Percentiles rank a stretch among this genome's conserved stretches.
phyloP scores from a whole-genome alignment of 73 alveolate genomes.

The Paramecium caudatum region DNA sequence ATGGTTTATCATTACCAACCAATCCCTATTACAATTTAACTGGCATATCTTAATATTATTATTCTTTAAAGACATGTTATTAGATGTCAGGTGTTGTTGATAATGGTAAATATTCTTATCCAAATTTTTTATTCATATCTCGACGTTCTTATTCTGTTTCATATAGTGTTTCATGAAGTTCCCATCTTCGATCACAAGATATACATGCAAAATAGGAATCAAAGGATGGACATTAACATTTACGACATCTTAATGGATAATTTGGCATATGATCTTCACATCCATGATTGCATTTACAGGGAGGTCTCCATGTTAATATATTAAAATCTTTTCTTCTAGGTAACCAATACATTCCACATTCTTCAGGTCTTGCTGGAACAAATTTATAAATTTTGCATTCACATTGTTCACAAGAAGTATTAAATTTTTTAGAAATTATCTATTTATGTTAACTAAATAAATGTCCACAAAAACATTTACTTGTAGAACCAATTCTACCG shows the following conservation, averaged over 20 bases:
- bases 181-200: constrained; percentile 95
- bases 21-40: not conserved
- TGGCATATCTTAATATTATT: not conserved
- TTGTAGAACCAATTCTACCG: constrained; percentile 85
- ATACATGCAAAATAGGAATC: constrained; percentile 96
- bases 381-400: constrained; percentile 93
- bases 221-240: constrained; percentile 94
- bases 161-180: constrained; percentile 95
- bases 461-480: constrained; percentile 94
- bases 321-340: constrained; percentile 97
- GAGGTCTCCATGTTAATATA: constrained; percentile 93
- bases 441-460: constrained; percentile 71
- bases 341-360: constrained; percentile 96
- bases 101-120: constrained; percentile 94
- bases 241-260: constrained; percentile 89
- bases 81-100: constrained; percentile 94
- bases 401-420: constrained; percentile 90
- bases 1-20: constrained; percentile 54
- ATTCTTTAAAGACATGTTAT: constrained; percentile 80
- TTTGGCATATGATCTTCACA: constrained; percentile 97
- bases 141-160: constrained; percentile 97
- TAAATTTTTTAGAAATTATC: constrained; percentile 75
- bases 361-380: constrained; percentile 99
- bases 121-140: constrained; percentile 87
- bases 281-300: constrained; percentile 97